Evolutionary conservation across 768 basidiomycete genomes (phyloP).

Genomic region (Sporobolomyces pararoseus): DNA sequence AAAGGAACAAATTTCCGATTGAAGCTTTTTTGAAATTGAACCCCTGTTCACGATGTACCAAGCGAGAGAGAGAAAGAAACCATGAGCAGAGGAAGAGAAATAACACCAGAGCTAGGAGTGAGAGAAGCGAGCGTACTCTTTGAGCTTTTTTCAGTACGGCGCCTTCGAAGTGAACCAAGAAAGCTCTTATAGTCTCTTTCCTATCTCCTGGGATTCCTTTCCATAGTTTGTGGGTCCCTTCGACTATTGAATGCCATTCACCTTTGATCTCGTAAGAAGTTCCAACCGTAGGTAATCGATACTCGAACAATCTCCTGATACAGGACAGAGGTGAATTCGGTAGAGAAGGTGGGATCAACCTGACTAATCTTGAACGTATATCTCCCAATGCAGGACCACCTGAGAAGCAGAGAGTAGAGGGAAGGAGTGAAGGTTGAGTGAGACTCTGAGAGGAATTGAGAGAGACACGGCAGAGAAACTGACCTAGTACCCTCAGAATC

Average conservation of each 20-base stretch:
- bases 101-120: too few species aligned
- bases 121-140: slow-evolving; percentile 4
- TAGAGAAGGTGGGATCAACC: slow-evolving; percentile 24
- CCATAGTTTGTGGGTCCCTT: slow-evolving; percentile 79
- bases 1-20: slow-evolving; percentile 63
- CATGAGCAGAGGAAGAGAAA: background rate
- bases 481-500: slow-evolving; percentile 32
- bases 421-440: background rate
- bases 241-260: slow-evolving; percentile 70
- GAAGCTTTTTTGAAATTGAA: slow-evolving; percentile 85
- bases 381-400: slow-evolving; percentile 36
- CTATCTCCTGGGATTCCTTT: slow-evolving; percentile 56
- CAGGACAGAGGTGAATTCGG: slow-evolving; percentile 54
- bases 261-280: slow-evolving; percentile 72
- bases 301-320: slow-evolving; percentile 70
- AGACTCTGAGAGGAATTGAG: background rate
- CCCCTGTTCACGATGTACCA: slow-evolving; percentile 78
- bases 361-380: slow-evolving; percentile 37
- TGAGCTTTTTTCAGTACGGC: slow-evolving; percentile 55
- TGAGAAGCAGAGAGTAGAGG: background rate
- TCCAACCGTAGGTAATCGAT: slow-evolving; percentile 67
- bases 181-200: slow-evolving; percentile 58
- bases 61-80: slow-evolving; percentile 57
- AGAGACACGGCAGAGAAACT: background rate
- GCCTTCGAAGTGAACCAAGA: slow-evolving; percentile 86